Evolutionary conservation across 2,329 filamentous ascomycete genomes (phyloP).

Genomic region (Aspergillus ibericus): DNA sequence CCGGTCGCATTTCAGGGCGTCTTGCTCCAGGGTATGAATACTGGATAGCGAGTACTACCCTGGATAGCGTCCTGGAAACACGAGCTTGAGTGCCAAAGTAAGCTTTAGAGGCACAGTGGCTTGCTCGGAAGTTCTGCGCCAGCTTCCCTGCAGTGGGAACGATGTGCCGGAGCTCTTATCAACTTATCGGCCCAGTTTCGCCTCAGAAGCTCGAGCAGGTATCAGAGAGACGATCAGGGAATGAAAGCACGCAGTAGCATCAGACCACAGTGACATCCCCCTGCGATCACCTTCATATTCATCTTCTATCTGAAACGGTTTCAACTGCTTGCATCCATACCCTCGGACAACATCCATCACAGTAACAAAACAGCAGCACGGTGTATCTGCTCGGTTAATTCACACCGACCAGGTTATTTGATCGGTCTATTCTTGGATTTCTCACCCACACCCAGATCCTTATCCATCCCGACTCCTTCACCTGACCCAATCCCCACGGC

Average conservation of each 20-base stretch:
- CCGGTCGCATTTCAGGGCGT: not conserved
- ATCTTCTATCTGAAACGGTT: not conserved
- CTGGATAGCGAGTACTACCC: not conserved
- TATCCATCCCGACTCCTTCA: not conserved
- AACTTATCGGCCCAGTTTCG: not conserved
- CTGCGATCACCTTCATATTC: not conserved
- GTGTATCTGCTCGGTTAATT: not conserved
- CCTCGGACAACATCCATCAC: not conserved
- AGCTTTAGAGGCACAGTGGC: not conserved
- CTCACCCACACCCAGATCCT: not conserved
- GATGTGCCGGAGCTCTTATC: not conserved
- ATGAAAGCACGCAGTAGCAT: not conserved
- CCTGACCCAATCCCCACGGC: not conserved
- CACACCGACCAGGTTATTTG: not conserved
- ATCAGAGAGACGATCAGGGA: not conserved
- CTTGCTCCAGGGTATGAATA: not conserved
- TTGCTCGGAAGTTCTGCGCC: not conserved
- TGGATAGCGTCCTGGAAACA: not conserved
- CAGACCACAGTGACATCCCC: not conserved
- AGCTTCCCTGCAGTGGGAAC: not conserved
- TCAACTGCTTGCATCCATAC: not conserved
- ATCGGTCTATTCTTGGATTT: not conserved
- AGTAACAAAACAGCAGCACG: not conserved
- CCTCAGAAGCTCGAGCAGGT: too few relatives aligned
- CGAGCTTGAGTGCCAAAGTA: not conserved